Percentiles rank a stretch among this genome's conserved stretches.
Conservation (phyloP, 2,329 filamentous ascomycete genomes). For the Aureobasidium uvarum region DNA sequence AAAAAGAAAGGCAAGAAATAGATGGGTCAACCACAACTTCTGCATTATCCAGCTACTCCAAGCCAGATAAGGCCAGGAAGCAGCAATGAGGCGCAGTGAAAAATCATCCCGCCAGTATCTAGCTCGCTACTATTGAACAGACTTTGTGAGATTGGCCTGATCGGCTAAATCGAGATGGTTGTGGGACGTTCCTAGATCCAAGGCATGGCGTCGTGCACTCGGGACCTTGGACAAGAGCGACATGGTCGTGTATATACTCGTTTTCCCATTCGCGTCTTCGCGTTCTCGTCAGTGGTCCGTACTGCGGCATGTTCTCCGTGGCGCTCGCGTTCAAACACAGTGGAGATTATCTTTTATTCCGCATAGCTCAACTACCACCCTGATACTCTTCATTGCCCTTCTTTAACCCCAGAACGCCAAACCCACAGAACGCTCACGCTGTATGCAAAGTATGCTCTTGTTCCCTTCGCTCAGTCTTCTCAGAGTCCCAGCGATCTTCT, state of each 20-base stretch:
- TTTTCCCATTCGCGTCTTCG: background rate
- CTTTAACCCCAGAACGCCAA: background rate
- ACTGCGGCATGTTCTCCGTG: background rate
- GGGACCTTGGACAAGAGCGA: background rate
- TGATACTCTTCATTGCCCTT: background rate
- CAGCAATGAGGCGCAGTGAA: too few relatives aligned
- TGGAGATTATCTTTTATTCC: background rate
- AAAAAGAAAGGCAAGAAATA: slow-evolving; percentile 28
- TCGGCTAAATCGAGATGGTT: background rate
- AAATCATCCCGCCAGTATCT: background rate
- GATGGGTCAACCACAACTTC: background rate
- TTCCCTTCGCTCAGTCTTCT: background rate
- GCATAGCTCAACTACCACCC: background rate
- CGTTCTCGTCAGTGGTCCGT: background rate
- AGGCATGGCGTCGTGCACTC: background rate
- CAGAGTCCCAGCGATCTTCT: slow-evolving; percentile 65
- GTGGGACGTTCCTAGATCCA: background rate
- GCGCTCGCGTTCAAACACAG: too few relatives aligned
- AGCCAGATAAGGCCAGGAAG: background rate
- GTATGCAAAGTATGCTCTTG: slow-evolving; percentile 5
- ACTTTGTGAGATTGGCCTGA: background rate
- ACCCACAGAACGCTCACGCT: background rate
- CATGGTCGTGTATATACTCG: background rate
- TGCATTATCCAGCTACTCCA: background rate
- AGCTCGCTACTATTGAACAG: too few relatives aligned